Conservation (phyloP, 495 filamentous ascomycete species). For the Trichocladium uniseriatum region DNA sequence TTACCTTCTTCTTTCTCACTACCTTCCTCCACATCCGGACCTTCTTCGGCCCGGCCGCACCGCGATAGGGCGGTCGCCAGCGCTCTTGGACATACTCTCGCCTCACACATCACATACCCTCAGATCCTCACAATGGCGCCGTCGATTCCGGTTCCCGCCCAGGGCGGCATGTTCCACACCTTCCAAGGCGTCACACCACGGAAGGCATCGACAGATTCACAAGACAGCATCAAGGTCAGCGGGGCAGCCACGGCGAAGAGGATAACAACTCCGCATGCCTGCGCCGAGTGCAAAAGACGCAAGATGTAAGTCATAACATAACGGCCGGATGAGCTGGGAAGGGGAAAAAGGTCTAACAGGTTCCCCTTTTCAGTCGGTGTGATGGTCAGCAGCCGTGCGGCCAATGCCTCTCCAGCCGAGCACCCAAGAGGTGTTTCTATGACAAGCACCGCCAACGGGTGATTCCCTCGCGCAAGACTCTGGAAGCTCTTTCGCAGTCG, state of each 20-base stretch:
- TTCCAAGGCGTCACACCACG: conserved; percentile 43
- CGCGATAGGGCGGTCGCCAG: no score
- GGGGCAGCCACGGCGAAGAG: conserved; percentile 34
- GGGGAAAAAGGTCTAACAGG: conserved; percentile 18
- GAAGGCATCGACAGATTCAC: conserved; percentile 38
- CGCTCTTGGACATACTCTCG: no score
- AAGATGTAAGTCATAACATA: conserved; percentile 39
- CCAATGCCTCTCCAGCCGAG: conserved; percentile 48
- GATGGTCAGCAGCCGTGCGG: conserved; percentile 51
- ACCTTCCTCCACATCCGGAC: neutral
- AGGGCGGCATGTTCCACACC: conserved; percentile 47
- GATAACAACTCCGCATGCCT: conserved; percentile 50
- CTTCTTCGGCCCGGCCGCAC: neutral
- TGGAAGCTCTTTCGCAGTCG: conserved; percentile 48
- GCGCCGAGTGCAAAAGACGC: conserved; percentile 50
- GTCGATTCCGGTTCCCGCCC: conserved; percentile 38
- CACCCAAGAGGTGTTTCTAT: conserved; percentile 50
- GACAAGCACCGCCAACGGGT: conserved; percentile 52
- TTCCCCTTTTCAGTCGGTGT: conserved; percentile 33
- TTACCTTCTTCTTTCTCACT: neutral
- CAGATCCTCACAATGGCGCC: conserved; percentile 35
- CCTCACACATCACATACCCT: no score
- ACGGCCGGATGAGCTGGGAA: no score
- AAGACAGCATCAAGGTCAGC: conserved; percentile 36
- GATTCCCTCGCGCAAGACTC: conserved; percentile 50